Evolutionary conservation across 1,284 basidiomycete genomes (phyloP).

Genomic region (Boletus semigastroideus): DNA sequence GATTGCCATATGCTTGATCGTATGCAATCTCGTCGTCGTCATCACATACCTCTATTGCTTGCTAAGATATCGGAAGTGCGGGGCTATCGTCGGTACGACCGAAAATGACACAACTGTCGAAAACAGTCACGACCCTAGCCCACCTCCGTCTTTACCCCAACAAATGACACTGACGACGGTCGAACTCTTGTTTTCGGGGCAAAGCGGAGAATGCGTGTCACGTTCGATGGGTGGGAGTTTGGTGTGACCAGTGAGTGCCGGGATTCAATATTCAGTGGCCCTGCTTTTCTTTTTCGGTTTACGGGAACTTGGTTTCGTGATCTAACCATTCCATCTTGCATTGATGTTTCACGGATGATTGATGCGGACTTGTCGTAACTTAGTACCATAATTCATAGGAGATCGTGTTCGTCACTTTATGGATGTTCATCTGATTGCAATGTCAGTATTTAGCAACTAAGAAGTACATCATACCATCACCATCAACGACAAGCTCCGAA

Average conservation of each 20-base stretch:
- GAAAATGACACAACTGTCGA: neutral
- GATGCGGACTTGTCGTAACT: neutral
- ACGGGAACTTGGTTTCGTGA: neutral
- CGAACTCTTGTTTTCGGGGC: slow-evolving; percentile 5
- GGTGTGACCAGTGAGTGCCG: neutral
- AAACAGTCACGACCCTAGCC: neutral
- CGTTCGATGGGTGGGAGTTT: neutral
- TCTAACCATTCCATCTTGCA: neutral
- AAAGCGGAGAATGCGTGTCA: neutral
- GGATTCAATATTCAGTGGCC: too few relatives aligned
- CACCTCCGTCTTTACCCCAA: neutral
- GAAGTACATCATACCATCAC: neutral
- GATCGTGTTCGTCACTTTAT: too few relatives aligned
- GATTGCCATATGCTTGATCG: slow-evolving; percentile 13
- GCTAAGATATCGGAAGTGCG: neutral
- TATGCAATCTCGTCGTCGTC: slow-evolving; percentile 21
- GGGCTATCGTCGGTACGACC: neutral
- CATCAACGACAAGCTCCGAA: neutral
- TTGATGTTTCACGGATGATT: neutral
- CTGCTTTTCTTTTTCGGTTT: too few relatives aligned
- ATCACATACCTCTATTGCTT: slow-evolving; percentile 22
- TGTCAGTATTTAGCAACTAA: too few relatives aligned
- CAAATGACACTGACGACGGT: slow-evolving; percentile 19
- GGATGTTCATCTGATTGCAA: too few relatives aligned
- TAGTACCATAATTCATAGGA: neutral